phyloP scores from a whole-genome alignment of 2,329 filamentous ascomycete genomes.

The Aspergillus carbonarius region DNA sequence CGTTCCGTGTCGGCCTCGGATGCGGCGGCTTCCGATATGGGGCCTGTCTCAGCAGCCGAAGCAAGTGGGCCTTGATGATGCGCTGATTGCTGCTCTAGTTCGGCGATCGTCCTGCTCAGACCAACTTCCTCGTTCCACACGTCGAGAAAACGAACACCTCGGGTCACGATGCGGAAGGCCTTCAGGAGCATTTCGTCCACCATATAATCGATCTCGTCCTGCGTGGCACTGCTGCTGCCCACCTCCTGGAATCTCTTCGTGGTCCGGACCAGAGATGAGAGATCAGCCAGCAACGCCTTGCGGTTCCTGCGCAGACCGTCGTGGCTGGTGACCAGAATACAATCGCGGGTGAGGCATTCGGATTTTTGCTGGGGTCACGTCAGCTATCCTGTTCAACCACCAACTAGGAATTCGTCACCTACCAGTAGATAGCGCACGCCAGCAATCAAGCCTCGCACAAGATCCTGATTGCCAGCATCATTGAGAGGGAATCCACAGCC shows the following conservation, averaged over 20 bases:
- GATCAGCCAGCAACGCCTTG: slow-evolving; percentile 83
- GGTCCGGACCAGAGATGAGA: slow-evolving; percentile 84
- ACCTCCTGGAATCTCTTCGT: slow-evolving; percentile 81
- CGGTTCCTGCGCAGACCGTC: slow-evolving; percentile 75
- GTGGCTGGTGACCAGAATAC: slow-evolving; percentile 69
- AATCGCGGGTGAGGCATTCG: slow-evolving; percentile 81
- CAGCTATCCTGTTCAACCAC: neutral
- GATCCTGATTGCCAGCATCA: slow-evolving; percentile 86
- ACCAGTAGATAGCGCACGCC: slow-evolving; percentile 88
- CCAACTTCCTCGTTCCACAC: slow-evolving; percentile 65
- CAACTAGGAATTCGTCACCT: slow-evolving; percentile 41
- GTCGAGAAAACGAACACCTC: slow-evolving; percentile 86
- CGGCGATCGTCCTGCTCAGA: slow-evolving; percentile 42
- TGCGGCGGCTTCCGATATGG: slow-evolving; percentile 19
- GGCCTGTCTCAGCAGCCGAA: slow-evolving; percentile 41
- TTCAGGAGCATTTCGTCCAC: slow-evolving; percentile 92
- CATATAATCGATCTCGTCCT: slow-evolving; percentile 51
- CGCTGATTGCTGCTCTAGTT: slow-evolving; percentile 34
- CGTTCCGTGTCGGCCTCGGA: slow-evolving; percentile 30
- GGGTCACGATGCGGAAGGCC: slow-evolving; percentile 90
- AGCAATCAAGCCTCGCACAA: slow-evolving; percentile 90
- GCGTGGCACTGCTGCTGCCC: slow-evolving; percentile 51
- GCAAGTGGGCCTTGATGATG: slow-evolving; percentile 37
- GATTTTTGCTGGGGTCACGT: slow-evolving; percentile 69
- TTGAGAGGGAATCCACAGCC: slow-evolving; percentile 72